Percentiles rank a stretch among this genome's conserved stretches.
Conservation (phyloP, 192 early-diverging fungal species). For the Linderina pennispora region DNA sequence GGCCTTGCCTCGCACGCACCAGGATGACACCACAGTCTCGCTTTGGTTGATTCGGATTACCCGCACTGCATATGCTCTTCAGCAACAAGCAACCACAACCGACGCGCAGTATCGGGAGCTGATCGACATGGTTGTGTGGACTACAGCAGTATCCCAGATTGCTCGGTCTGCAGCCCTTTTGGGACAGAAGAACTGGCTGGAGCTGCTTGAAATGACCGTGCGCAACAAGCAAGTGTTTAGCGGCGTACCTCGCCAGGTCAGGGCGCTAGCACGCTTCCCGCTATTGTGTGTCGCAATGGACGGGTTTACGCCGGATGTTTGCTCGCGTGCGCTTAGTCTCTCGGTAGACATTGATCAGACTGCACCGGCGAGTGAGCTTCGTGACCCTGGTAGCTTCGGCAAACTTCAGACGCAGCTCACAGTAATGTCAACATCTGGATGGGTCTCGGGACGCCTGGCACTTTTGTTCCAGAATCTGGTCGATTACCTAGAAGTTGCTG, state of each 20-base stretch:
- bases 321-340: conserved; percentile 5
- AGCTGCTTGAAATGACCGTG: conserved; percentile 1
- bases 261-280: conserved; percentile 8
- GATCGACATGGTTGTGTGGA: conserved; percentile 3
- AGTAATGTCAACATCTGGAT: background rate
- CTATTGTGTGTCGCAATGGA: conserved; percentile 6
- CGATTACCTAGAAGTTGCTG: conserved; percentile 5
- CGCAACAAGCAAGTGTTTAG: background rate
- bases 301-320: conserved; percentile 5
- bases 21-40: background rate
- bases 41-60: background rate
- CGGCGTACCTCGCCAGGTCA: background rate
- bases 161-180: background rate
- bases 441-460: conserved; percentile 5
- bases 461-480: conserved; percentile 1
- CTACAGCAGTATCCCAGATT: conserved; percentile 1
- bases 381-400: background rate
- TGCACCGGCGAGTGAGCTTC: background rate
- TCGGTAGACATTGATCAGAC: conserved; percentile 11
- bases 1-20: background rate
- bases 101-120: background rate
- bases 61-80: background rate
- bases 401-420: background rate
- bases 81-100: background rate
- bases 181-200: conserved; percentile 2